A percentile compares a stretch with the other conserved stretches of the same genome.
Conservation (phyloP, 2,329 filamentous ascomycete species). For the Aspergillus aculeatinus region DNA sequence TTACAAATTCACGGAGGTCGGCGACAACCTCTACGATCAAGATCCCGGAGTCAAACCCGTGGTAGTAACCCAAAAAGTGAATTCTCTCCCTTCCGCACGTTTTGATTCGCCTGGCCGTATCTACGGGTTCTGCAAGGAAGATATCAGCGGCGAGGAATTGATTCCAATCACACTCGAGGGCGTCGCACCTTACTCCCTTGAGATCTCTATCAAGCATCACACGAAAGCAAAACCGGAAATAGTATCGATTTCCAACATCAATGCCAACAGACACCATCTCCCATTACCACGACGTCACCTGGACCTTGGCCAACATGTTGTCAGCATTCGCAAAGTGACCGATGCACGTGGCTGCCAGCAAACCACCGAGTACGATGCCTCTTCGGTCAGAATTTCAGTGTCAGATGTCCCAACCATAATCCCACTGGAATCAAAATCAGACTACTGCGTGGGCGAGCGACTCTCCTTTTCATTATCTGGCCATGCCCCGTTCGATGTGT, state of each 20-base stretch:
- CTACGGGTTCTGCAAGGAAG: constrained; percentile 91
- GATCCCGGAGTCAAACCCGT: constrained; percentile 67
- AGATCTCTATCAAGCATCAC: constrained; percentile 91
- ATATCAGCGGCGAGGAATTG: constrained; percentile 75
- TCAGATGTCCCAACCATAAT: constrained; percentile 92
- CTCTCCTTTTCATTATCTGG: constrained; percentile 90
- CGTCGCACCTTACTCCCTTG: constrained; percentile 81
- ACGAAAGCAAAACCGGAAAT: constrained; percentile 76
- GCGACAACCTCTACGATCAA: constrained; percentile 81
- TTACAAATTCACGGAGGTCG: constrained; percentile 80
- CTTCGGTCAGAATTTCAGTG: constrained; percentile 84
- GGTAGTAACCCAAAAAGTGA: constrained; percentile 76
- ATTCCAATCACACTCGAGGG: constrained; percentile 86
- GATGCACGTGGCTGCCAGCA: constrained; percentile 84
- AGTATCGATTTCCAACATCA: constrained; percentile 77
- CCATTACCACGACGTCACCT: constrained; percentile 81
- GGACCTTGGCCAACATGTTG: constrained; percentile 82
- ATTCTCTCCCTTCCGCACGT: constrained; percentile 75
- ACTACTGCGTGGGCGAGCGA: constrained; percentile 95
- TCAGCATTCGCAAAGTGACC: constrained; percentile 85
- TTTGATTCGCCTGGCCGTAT: constrained; percentile 87
- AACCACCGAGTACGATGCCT: constrained; percentile 67
- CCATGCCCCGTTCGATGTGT: constrained; percentile 86
- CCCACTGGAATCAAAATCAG: constrained; percentile 74
- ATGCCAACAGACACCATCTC: constrained; percentile 71